Evolutionary conservation across 805 yeast genomes (phyloP).

Genomic region (Torulaspora gathmanii): DNA sequence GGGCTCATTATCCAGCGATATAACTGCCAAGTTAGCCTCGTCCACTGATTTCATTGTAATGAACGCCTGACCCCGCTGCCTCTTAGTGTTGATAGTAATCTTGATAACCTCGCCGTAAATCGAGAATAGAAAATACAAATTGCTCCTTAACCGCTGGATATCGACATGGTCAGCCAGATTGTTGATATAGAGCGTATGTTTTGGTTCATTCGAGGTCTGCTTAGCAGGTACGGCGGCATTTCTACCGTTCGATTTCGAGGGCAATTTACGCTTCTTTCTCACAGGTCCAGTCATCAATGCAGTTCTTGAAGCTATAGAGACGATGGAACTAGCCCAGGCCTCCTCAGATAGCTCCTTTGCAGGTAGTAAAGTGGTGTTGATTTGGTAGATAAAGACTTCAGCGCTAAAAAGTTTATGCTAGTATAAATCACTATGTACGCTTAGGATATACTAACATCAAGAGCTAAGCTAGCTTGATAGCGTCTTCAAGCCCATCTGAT

Average conservation of each 20-base stretch:
- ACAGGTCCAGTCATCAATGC: slow-evolving; percentile 12
- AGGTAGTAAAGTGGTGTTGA: neutral
- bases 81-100: slow-evolving; percentile 42
- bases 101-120: slow-evolving; percentile 63
- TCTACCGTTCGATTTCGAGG: neutral
- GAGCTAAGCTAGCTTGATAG: slow-evolving; percentile 30
- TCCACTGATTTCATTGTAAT: slow-evolving; percentile 46
- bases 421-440: slow-evolving; percentile 1
- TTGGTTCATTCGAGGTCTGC: slow-evolving; percentile 18
- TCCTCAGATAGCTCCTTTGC: neutral
- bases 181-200: slow-evolving; percentile 52
- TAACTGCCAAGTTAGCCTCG: slow-evolving; percentile 50
- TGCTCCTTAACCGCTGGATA: slow-evolving; percentile 42
- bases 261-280: slow-evolving; percentile 14
- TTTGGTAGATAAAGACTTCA: neutral
- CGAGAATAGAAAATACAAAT: slow-evolving; percentile 54
- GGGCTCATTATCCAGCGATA: slow-evolving; percentile 42
- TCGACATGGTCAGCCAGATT: slow-evolving; percentile 58
- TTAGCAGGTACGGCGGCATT: neutral
- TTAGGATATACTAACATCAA: neutral
- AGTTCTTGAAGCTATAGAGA: neutral
- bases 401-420: slow-evolving; percentile 1
- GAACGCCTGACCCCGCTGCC: slow-evolving; percentile 65
- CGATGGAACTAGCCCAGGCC: neutral
- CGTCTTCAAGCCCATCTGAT: slow-evolving; percentile 55